A percentile compares a stretch with the other conserved stretches of the same genome.
phyloP scores from a whole-genome alignment of 176 grass and related monocot species.

The Avena atlantica region DNA sequence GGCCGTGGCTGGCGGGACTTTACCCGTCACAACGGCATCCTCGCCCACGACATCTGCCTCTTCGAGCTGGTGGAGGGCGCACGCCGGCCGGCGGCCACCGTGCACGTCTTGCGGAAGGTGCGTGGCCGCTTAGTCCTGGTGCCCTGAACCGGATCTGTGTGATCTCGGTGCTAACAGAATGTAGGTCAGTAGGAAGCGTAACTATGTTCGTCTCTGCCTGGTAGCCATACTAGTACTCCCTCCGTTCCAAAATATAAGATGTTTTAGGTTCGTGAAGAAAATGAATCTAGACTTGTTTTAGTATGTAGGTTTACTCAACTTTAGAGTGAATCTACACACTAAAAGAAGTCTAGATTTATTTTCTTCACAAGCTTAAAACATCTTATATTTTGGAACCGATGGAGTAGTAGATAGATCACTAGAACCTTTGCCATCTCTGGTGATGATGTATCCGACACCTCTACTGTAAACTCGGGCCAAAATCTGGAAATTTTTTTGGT shows the following conservation, averaged over 20 bases:
- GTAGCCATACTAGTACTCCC: background rate
- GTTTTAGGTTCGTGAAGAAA: too few relatives aligned
- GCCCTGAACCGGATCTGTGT: constrained; percentile 21
- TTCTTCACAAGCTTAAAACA: too few relatives aligned
- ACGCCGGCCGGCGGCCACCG: background rate
- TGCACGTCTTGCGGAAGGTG: constrained; percentile 50
- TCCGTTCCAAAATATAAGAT: too few relatives aligned
- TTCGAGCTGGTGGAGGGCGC: constrained; percentile 32
- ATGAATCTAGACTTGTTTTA: too few relatives aligned
- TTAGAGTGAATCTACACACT: too few relatives aligned
- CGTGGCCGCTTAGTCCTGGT: constrained; percentile 42
- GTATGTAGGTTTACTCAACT: too few relatives aligned
- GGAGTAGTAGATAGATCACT: background rate
- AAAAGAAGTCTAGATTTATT: too few relatives aligned
- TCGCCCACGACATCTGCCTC: constrained; percentile 45
- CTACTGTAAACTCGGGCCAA: background rate
- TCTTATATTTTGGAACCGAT: background rate
- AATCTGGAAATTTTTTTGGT: too few relatives aligned
- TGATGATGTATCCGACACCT: background rate
- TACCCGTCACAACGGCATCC: constrained; percentile 30
- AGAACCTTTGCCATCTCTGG: too few relatives aligned
- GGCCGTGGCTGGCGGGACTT: constrained; percentile 27
- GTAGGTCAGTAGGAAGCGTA: background rate
- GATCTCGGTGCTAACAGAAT: background rate
- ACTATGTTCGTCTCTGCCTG: background rate